Base-by-base conservation (phyloP, 768 basidiomycete genomes). In the Podaxis sp. region DNA sequence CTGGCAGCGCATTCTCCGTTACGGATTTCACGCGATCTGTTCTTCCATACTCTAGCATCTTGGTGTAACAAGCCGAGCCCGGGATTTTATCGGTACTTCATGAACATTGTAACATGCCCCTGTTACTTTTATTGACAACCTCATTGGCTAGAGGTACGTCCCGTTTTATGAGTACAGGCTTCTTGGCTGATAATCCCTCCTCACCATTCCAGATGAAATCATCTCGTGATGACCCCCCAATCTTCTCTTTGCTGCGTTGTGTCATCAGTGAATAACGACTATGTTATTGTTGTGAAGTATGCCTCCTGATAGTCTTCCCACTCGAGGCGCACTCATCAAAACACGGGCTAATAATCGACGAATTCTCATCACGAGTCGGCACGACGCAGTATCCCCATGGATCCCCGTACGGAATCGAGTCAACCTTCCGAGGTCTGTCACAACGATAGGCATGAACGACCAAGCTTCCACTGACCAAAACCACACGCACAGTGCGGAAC, bases 71-170 rank as follows among this genome's bases (percentile, higher is more conserved):
- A 21, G 23, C 11, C 46, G 47, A 48, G 23, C 6, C 11, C 57
- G 57, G 57, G 23, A 35, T 36, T 57, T 54, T 54, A 28, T 53
- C 59, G 59, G 50, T 27, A 21, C 16, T 13, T 23, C 42, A 11
- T 50, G 16, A 21, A 47, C 51, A 52, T 44, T 5, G 11, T 13
- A 25, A 13, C 50, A 60, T 35, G 16, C 11, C 7, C 37, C 2
- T 35, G 11, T 60, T 60, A 60, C 51, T 36, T 60, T 44, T 51
- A 44, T 44, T 25, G 40, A 16, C 21, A 44, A 53, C 36, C 27
- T n/a, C 23, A 60, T 60, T 60, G 51, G 59, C 25, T 4, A 47
- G 6, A 16, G 21, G 21, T 21, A 21, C 21, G 16, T 23, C 59
- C n/a, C 36, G 21, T 4, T 32, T 25, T 14, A 25, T 32, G 27